Base-by-base conservation (phyloP, 768 basidiomycete species). In the Leccinum longicurvipes region DNA sequence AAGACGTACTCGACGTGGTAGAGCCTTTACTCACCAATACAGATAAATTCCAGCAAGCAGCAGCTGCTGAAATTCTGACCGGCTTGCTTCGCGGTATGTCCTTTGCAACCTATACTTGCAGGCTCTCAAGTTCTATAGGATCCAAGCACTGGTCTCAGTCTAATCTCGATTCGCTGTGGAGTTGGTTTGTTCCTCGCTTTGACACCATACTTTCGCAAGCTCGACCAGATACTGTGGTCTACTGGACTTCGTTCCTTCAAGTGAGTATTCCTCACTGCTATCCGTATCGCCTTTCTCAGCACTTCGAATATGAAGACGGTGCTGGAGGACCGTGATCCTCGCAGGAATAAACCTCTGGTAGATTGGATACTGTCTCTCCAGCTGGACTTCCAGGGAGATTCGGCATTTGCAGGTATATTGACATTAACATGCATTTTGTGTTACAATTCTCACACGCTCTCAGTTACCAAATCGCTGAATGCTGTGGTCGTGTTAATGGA, bases 41-140 rank as follows among this genome's bases (percentile, higher is more conserved):
- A 17, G 89, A 93, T 63, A 88, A 90, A 57, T 93, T 87, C 75
- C 91, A 92, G 72, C 93, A 93, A 67, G 81, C 92, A 24, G 90
- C 90, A 27, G 85, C 86, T 24, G 85, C 84, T 50, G 87, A 87
- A 71, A 71, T 93, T 29, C 67, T 94, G 25, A 77, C 82, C 32
- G 93, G 93, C 21, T 64, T 93, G 47, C 72, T 91, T 53, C 81
- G 93, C 59, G 93, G 89, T 87, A 66, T 51, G 74, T 54, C 9
- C 15, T 42, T 45, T 21, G 32, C 32, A 46, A 32, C 10, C 29
- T n/a, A n/a, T n/a, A 44, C 36, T 47, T 34, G 27, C 53, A 41
- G 39, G 51, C 44, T 41, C 52, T 67, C 32, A 54, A 32, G 46
- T 41, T 27, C 25, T 23, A 36, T 58, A 89, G 89, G 92, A 31